Evolutionary conservation across 352 stramenopile genomes (phyloP), one percentile per base, ranked within the genome.

Genomic region (Pythium aphanidermatum): DNA sequence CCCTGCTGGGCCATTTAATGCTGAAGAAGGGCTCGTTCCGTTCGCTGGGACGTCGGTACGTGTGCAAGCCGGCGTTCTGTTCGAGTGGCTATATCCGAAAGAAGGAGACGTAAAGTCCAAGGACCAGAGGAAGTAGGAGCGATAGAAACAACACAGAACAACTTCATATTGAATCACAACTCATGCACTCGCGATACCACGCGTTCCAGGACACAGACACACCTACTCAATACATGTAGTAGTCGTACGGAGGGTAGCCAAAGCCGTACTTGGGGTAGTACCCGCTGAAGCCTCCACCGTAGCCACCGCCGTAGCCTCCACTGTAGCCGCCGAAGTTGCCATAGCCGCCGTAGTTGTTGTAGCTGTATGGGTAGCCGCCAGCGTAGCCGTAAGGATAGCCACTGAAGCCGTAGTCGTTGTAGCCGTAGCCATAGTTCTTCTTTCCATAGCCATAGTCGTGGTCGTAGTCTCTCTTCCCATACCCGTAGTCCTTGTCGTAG

Each of bases 21-120:
- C 49, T 93, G 29, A 93, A 91, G 63, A 91, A 91, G 54, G 81
- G 81, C 10, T 79, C 70, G 47, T 80, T 88, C 56, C 81, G 81
- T 40, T 71, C 76, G 26, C 65, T 93, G 21, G 81, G 81, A 9
- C 66, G 81, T 3, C 71, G 78, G 27, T 91, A 88, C 63, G 81
- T 93, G 35, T 90, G 76, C 66, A 93, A 93, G 53, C 81, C 81
- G 21, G 71, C 78, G 25, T 91, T 93, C 52, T 86, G 72, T 52
- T 91, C 78, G 31, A 93, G 76, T 41, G 78, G 81, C 31, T 93
- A 93, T 61, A 93, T 93, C 50, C 76, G 73, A 48, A 68, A 71
- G 29, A 91, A 87, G 55, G 62, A 76, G n/a, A 14, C 48, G 26
- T 75, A 55, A 31, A 49, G 5, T 10, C 14, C 46, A 19, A 21